Evolutionary conservation across 2,329 filamentous ascomycete genomes (phyloP).

Genomic region (Arachnopeziza araneosa): DNA sequence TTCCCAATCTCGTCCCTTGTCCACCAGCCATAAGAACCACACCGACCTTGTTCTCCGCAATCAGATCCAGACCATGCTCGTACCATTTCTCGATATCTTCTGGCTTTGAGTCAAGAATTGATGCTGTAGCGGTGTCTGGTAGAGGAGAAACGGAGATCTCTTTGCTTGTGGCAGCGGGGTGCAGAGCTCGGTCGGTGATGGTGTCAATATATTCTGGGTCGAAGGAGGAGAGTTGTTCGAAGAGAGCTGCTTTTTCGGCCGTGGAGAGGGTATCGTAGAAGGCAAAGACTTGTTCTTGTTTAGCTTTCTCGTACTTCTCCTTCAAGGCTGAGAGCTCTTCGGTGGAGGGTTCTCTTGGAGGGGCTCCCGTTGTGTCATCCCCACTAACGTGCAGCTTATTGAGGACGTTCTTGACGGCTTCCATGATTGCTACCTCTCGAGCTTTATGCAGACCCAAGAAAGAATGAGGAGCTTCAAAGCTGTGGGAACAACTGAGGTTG

Average conservation of each 20-base stretch:
- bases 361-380: slow-evolving; percentile 19
- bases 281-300: slow-evolving; percentile 76
- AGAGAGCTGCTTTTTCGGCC: slow-evolving; percentile 71
- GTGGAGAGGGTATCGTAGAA: slow-evolving; percentile 78
- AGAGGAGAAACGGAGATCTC: slow-evolving; percentile 50
- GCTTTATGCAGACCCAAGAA: not conserved
- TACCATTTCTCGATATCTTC: slow-evolving; percentile 83
- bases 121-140: slow-evolving; percentile 78
- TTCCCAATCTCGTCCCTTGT: slow-evolving; percentile 90
- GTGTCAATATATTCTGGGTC: slow-evolving; percentile 84
- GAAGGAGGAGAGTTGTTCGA: slow-evolving; percentile 74
- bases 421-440: slow-evolving; percentile 20
- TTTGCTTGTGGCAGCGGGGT: slow-evolving; percentile 59
- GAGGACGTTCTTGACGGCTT: slow-evolving; percentile 40
- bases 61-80: slow-evolving; percentile 58
- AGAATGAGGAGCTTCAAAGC: not conserved
- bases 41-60: slow-evolving; percentile 64
- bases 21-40: slow-evolving; percentile 97
- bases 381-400: slow-evolving; percentile 38
- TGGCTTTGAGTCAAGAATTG: slow-evolving; percentile 80
- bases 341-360: slow-evolving; percentile 31
- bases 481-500: not conserved
- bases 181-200: slow-evolving; percentile 74
- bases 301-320: slow-evolving; percentile 67
- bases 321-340: slow-evolving; percentile 48